Base-by-base conservation (phyloP, 1,284 basidiomycete species). In the Rhodotorula sp. region DNA sequence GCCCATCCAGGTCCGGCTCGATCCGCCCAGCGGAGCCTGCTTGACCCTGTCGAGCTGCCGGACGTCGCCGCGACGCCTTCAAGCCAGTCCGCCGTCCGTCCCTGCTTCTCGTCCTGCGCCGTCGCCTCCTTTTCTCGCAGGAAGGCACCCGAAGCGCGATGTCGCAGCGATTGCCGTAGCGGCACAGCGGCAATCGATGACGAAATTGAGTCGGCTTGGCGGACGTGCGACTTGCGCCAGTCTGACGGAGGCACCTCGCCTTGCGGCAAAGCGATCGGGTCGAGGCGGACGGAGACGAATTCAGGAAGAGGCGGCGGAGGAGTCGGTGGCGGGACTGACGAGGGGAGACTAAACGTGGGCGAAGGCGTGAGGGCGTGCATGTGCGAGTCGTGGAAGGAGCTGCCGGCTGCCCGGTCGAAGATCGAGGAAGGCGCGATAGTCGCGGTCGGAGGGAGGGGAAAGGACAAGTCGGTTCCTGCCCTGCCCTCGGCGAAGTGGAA, bases 1-100 rank as follows among this genome's bases (percentile, higher is more conserved):
- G 59, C 39, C 51, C 59, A 61, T 6, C 59, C 59, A 6, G 59
- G 59, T 10, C 36, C 51, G 34, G 51, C 51, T 24, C 27, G n/a
- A 9, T n/a, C 36, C 15, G 27, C 27, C 59, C 59, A 61, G 15
- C n/a, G 27, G 20, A 61, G 20, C 34, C 13, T 55, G 24, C 32
- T 11, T 9, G 59, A 36, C 34, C 17, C 48, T 13, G 9, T n/a
- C 30, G 22, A 7, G 47, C 27, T 39, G 44, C 10, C n/a, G 29
- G 34, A 5, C n/a, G 49, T 29, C 15, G 36, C 29, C 48, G 49
- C 20, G 24, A 62, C 22, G 19, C 39, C 51, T 17, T n/a, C 22
- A 6, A 62, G 39, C 60, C 60, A 62, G 7, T 22, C 29, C 2
- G 29, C 34, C 20, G 52, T 54, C 20, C 60, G 17, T 4, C 29